Base-by-base conservation (phyloP, 768 basidiomycete species). In the Lactarius quietus region DNA sequence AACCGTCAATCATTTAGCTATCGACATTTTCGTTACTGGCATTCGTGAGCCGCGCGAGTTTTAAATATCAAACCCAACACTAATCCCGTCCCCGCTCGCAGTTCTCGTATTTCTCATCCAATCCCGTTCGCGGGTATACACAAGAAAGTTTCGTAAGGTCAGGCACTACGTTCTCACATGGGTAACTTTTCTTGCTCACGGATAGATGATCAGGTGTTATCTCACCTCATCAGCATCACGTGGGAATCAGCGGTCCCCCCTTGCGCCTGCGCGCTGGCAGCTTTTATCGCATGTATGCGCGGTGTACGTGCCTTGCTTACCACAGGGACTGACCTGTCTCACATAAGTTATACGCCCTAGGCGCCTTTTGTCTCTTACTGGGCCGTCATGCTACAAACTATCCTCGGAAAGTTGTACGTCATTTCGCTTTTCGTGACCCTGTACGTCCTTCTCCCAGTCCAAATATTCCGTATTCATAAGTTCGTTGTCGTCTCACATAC, bases 161-260 rank as follows among this genome's bases (percentile, higher is more conserved):
- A 53, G 15, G 31, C 14, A 9, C 48, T 20, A 7, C 18, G 28
- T 57, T 17, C 39, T 33, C 5, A 9, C 15, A 15, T 39, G 26
- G 48, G 29, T 29, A 7, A 12, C 20, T 54, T 54, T 17, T 23
- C 5, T 26, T 8, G n/a, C 41, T 59, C 41, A 48, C 26, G 7
- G 6, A n/a, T n/a, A n/a, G n/a, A 31, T 54, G n/a, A 10, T 9
- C n/a, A 66, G 65, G 39, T 62, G 12, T 26, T 41, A 31, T 63
- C 57, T 14, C 68, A 68, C 0, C 64, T 74, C 3, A 70, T 71
- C 0, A 45, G 62, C 1, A 59, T 74, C 26, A 69, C 71, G 3
- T 74, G 73, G 73, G 73, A 74, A 55, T 71, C 73, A 0, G 73
- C 73, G 1, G 18, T 74, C 18, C 73, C 70, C 2, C 73, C 73